Evolutionary conservation across 1,139 yeast species (phyloP), one percentile per base, ranked within the genome.

Genomic region (Saccharomyces hybrid): DNA sequence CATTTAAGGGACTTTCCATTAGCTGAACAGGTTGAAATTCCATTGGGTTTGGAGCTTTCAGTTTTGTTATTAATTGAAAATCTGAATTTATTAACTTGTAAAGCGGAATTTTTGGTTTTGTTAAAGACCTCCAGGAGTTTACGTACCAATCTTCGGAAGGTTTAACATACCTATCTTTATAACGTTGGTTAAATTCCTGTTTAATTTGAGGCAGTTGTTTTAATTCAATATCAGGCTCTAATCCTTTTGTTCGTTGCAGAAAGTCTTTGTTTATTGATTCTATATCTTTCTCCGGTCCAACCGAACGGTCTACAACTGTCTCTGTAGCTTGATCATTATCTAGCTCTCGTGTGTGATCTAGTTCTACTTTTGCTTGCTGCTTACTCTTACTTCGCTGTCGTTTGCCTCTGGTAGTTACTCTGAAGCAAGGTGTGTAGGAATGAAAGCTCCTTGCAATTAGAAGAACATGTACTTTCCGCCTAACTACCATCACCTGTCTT

Each of bases 1-100:
- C 62, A 29, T 70, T 62, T 20, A 77, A 54, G 5, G 77, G 70
- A 1, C 54, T 47, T 9, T 56, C 46, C 51, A 59, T 31, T n/a
- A 62, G 53, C 6, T 53, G 56, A 13, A 48, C 49, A 4, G 59
- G 59, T 6, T 50, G 28, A 48, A 57, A 29, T 25, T 46, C 44
- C 32, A 57, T 16, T 25, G 26, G n/a, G 16, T 44, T 44, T 26
- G 34, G 28, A 6, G 11, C 27, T 27, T 25, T 26, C 47, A 31
- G 38, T 44, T 29, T 47, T 9, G 20, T 44, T 23, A n/a, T 42
- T 20, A 47, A 34, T 9, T 48, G 32, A 11, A 38, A 46, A 5
- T 44, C 48, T 14, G 55, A 53, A 42, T 57, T 54, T 29, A 57
- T 52, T 13, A 13, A 32, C 27, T 50, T 54, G 25, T 27, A 34